These are phyloP conservation scores for Pichia sp. DNA, from an alignment of 1,139 yeast genomes.

Conservation along the genomic window DNA sequence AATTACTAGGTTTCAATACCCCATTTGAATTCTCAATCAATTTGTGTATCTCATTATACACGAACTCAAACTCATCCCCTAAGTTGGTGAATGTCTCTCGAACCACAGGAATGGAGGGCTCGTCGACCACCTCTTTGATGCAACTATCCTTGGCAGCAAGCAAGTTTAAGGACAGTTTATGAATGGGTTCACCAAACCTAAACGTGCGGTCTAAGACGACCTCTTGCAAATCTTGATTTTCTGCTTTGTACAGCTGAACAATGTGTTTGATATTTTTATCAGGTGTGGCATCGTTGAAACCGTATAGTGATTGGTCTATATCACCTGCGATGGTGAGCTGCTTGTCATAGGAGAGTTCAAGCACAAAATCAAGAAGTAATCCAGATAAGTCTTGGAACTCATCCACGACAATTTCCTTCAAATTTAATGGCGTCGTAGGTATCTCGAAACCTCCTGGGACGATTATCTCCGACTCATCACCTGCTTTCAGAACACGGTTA, in stretches of 20 bases:
- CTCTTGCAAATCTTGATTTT: conserved; percentile 21
- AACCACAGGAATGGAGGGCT: conserved; percentile 30
- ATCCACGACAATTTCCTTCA: conserved; percentile 44
- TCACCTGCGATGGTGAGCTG: conserved; percentile 71
- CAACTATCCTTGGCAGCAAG: conserved; percentile 18
- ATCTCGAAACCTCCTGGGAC: not conserved
- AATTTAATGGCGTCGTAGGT: conserved; percentile 1
- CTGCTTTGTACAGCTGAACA: conserved; percentile 7
- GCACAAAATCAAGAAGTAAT: conserved; percentile 40
- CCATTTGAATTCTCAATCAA: conserved; percentile 41
- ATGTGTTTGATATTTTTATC: conserved; percentile 9
- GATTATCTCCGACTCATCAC: not conserved
- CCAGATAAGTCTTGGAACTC: conserved; percentile 71
- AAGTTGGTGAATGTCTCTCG: conserved; percentile 26
- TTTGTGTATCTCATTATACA: conserved; percentile 39
- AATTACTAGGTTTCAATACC: conserved; percentile 40
- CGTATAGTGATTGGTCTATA: conserved; percentile 64
- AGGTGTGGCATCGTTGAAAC: conserved; percentile 47
- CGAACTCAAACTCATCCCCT: conserved; percentile 35
- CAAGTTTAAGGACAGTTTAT: conserved; percentile 34
- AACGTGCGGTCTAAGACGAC: conserved; percentile 43
- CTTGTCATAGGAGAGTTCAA: conserved; percentile 31
- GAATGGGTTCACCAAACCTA: conserved; percentile 51
- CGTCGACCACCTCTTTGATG: conserved; percentile 17
- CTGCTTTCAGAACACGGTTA: not conserved